Conservation (phyloP, 2,329 filamentous ascomycete species). For the Cucurbitaria berberidis region DNA sequence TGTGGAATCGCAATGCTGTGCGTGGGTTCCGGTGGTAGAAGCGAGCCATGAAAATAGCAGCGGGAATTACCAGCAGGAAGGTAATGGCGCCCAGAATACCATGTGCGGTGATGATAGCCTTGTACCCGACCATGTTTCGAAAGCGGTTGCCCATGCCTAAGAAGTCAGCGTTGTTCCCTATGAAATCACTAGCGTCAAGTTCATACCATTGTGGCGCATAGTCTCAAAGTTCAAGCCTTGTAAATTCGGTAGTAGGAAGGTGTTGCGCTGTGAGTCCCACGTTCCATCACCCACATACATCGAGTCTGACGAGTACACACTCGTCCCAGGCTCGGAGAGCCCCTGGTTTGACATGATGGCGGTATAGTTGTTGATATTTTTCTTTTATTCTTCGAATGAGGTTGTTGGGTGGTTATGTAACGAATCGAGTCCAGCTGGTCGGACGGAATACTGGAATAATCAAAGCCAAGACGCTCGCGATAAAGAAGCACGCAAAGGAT, state of each 20-base stretch:
- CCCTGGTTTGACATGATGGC: constrained; percentile 39
- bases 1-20: constrained; percentile 70
- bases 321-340: constrained; percentile 73
- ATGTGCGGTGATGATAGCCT: constrained; percentile 72
- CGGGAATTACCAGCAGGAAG: constrained; percentile 75
- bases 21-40: constrained; percentile 71
- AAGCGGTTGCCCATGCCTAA: constrained; percentile 87
- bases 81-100: constrained; percentile 74
- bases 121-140: constrained; percentile 71
- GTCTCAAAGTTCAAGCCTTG: constrained; percentile 79
- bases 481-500: constrained; percentile 14
- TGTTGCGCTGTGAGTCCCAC: constrained; percentile 79
- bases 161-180: constrained; percentile 15
- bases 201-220: constrained; percentile 80
- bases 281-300: constrained; percentile 81
- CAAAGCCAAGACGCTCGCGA: constrained; percentile 8
- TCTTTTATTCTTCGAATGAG: background rate
- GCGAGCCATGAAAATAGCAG: constrained; percentile 74
- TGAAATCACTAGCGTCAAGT: background rate
- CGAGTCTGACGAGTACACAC: constrained; percentile 75
- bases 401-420: constrained; percentile 16
- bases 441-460: constrained; percentile 9
- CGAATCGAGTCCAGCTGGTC: constrained; percentile 6
- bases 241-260: constrained; percentile 78
- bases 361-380: background rate